A percentile compares a stretch with the other conserved stretches of the same genome.
Conservation (phyloP, 768 basidiomycete genomes). For the Trametes cingulata region DNA sequence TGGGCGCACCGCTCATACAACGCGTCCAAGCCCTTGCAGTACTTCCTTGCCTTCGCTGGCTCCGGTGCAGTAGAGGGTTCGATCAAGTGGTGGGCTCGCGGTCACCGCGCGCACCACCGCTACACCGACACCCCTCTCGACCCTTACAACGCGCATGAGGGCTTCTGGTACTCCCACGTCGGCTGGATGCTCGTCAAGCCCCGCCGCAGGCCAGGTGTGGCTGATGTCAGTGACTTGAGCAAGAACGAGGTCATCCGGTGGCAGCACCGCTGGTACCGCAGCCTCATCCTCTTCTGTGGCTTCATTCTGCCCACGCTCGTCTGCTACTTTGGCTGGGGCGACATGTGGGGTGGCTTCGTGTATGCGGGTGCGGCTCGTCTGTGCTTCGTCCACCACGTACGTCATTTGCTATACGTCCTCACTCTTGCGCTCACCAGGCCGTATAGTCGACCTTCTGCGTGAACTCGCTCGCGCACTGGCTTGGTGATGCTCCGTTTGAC, state of each 20-base stretch:
- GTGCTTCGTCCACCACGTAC: constrained; percentile 84
- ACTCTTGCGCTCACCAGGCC: neutral
- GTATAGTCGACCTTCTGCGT: constrained; percentile 90
- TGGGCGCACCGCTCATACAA: constrained; percentile 98
- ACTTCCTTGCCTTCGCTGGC: constrained; percentile 79
- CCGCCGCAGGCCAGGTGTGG: constrained; percentile 83
- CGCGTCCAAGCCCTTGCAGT: constrained; percentile 83
- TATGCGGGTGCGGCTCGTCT: constrained; percentile 81
- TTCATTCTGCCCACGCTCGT: constrained; percentile 75
- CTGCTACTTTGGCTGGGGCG: constrained; percentile 82
- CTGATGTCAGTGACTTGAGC: constrained; percentile 84
- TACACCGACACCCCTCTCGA: constrained; percentile 98
- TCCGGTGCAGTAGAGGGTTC: constrained; percentile 95
- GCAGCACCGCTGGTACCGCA: constrained; percentile 83
- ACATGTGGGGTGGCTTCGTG: constrained; percentile 82
- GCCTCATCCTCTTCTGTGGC: constrained; percentile 68
- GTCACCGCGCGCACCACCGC: constrained; percentile 95
- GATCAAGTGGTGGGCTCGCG: constrained; percentile 98
- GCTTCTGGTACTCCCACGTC: constrained; percentile 83
- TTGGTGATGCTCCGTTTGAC: constrained; percentile 90
- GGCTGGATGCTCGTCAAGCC: constrained; percentile 96
- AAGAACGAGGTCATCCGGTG: constrained; percentile 80
- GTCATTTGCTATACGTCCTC: neutral
- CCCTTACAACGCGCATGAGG: constrained; percentile 91
- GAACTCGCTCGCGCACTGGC: constrained; percentile 96